Evolutionary conservation across 305 asterid genomes (phyloP).

Genomic region (Solanum hybrid): DNA sequence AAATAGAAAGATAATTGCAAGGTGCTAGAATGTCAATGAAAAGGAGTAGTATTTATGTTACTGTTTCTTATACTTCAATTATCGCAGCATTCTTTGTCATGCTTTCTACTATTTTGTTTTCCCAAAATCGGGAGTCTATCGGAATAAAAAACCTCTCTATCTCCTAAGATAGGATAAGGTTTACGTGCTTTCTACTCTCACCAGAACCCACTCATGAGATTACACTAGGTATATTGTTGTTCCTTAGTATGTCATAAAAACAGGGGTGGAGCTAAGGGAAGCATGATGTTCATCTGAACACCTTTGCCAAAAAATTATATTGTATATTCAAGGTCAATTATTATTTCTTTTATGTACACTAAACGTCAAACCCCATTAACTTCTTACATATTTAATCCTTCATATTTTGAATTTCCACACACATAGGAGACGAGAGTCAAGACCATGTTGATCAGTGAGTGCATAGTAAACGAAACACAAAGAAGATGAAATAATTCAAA

Average conservation of each 20-base stretch:
- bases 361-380: neutral
- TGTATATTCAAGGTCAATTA: neutral
- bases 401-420: neutral
- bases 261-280: neutral
- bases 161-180: neutral
- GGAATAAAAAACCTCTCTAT: neutral
- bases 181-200: neutral
- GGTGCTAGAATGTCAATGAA: neutral
- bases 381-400: neutral
- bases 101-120: neutral
- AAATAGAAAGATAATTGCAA: neutral
- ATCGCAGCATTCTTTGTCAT: neutral
- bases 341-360: neutral
- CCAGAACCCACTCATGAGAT: neutral
- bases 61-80: neutral
- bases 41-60: neutral
- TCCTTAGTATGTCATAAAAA: neutral
- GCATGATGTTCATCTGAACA: neutral
- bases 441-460: neutral
- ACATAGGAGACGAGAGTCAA: neutral
- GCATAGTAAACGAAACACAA: neutral
- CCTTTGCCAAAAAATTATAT: neutral
- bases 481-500: neutral
- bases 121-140: neutral
- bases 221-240: neutral